Evolutionary conservation across 2,329 filamentous ascomycete genomes (phyloP).

Genomic region (Exutisphaerella laricina): DNA sequence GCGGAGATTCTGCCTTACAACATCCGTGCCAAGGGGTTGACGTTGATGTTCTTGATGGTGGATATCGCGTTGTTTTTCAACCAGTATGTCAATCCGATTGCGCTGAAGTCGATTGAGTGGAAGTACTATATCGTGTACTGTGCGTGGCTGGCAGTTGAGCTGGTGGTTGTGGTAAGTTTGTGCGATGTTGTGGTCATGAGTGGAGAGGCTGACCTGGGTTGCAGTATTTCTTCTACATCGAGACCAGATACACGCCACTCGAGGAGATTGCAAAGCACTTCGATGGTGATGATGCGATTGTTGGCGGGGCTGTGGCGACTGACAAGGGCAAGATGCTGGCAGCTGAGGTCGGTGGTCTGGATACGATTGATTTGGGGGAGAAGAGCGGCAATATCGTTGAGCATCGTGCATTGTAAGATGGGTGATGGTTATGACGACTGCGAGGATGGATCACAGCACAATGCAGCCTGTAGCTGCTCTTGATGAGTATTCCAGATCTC

Average conservation of each 20-base stretch:
- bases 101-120: conserved; percentile 25
- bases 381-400: conserved; percentile 22
- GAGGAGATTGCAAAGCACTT: conserved; percentile 45
- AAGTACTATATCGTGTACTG: conserved; percentile 32
- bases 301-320: conserved; percentile 34
- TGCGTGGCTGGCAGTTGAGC: conserved; percentile 31
- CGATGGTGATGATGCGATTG: conserved; percentile 39
- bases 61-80: conserved; percentile 43
- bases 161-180: conserved; percentile 25
- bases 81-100: conserved; percentile 34
- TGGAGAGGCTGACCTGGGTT: neutral
- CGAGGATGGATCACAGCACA: too few species aligned
- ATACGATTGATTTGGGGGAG: conserved; percentile 18
- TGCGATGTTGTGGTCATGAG: neutral
- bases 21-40: conserved; percentile 43
- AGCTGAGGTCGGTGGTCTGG: conserved; percentile 25
- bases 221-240: conserved; percentile 34
- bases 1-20: conserved; percentile 45
- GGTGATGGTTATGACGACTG: too few species aligned
- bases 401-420: conserved; percentile 24
- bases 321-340: conserved; percentile 29
- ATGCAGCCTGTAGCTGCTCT: too few species aligned
- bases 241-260: conserved; percentile 41
- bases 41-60: conserved; percentile 43
- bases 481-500: too few species aligned